These are phyloP conservation scores for Hippophae tibetana DNA, from an alignment of 306 rosid genomes.

Conservation along the genomic window DNA sequence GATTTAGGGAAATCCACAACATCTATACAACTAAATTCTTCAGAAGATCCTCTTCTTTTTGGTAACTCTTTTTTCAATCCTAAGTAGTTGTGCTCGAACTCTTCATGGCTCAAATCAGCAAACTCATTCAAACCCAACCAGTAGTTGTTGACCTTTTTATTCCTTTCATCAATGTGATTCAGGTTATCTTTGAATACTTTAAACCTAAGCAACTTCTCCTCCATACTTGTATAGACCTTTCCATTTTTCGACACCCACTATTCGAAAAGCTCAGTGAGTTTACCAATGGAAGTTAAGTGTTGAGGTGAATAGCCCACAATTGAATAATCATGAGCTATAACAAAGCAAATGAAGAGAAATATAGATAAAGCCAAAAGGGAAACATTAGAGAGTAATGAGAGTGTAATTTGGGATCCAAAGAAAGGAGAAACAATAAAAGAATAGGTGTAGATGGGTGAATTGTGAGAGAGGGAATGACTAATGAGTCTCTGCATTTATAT, in stretches of 20 bases:
- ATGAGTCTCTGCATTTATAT: constrained; percentile 12
- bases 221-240: constrained; percentile 27
- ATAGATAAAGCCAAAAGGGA: constrained; percentile 19
- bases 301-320: constrained; percentile 34
- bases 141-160: constrained; percentile 31
- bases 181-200: constrained; percentile 35
- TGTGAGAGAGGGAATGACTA: constrained; percentile 3
- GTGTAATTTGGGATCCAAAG: constrained; percentile 15
- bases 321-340: constrained; percentile 30
- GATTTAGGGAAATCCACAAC: constrained; percentile 32
- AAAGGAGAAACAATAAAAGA: not conserved
- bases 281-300: constrained; percentile 33
- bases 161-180: constrained; percentile 46
- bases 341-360: constrained; percentile 16
- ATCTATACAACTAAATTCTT: constrained; percentile 29
- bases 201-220: constrained; percentile 39
- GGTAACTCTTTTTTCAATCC: constrained; percentile 27
- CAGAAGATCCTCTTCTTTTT: constrained; percentile 10
- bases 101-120: constrained; percentile 47
- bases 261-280: constrained; percentile 34
- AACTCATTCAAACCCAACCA: constrained; percentile 45
- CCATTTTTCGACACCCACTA: constrained; percentile 33
- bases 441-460: constrained; percentile 15
- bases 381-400: constrained; percentile 23
- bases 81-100: constrained; percentile 36